Conservation (phyloP, 2,329 filamentous ascomycete species). For the Pestalotiopsis sp. region DNA sequence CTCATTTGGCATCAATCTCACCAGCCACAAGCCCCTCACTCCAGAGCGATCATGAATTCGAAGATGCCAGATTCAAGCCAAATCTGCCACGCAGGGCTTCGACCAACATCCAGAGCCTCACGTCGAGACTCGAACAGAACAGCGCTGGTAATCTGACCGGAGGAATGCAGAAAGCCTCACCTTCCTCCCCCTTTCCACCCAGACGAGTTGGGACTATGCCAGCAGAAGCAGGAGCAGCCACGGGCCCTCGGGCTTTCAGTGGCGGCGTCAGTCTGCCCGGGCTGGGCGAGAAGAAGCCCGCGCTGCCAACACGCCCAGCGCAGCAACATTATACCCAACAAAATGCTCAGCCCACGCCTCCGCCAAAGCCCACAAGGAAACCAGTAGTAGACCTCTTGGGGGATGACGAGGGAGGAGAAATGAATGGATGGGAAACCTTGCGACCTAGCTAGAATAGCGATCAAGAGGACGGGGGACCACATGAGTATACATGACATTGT, state of each 20-base stretch:
- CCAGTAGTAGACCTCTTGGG: constrained; percentile 48
- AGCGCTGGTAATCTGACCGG: constrained; percentile 27
- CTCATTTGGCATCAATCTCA: constrained; percentile 47
- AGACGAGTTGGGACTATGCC: constrained; percentile 12
- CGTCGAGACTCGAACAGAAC: constrained; percentile 30
- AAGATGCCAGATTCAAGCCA: constrained; percentile 26
- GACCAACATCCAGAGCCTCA: constrained; percentile 30
- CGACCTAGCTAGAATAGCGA: constrained; percentile 41
- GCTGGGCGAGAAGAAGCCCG: constrained; percentile 31
- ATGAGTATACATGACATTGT: no score
- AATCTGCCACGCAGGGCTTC: constrained; percentile 28
- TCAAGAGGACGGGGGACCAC: no score
- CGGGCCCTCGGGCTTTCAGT: constrained; percentile 12
- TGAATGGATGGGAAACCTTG: constrained; percentile 59
- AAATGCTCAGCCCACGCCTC: neutral
- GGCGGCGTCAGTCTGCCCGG: constrained; percentile 30
- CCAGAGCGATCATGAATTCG: constrained; percentile 19
- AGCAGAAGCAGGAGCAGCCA: neutral
- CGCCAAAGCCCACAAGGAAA: constrained; percentile 32
- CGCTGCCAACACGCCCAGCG: constrained; percentile 26
- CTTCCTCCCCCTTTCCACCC: constrained; percentile 16
- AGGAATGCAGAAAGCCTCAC: constrained; percentile 27
- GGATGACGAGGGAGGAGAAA: constrained; percentile 46
- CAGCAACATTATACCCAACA: constrained; percentile 22
- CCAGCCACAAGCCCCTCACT: constrained; percentile 29